phyloP scores from a whole-genome alignment of 1,284 basidiomycete species.

The Fistulina hepatica region DNA sequence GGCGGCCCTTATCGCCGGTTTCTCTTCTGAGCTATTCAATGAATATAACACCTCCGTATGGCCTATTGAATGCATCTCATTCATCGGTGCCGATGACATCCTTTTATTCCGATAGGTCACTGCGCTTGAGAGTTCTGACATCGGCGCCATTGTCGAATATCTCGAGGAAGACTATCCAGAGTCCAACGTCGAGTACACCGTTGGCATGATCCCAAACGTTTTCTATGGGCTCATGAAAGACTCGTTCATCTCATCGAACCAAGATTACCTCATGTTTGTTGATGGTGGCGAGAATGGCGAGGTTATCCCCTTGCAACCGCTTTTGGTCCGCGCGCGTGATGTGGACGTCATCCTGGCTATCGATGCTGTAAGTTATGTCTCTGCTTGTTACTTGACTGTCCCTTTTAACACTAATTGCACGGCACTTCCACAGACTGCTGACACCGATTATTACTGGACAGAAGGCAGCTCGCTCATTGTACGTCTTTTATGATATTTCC shows the following conservation, averaged over 20 bases:
- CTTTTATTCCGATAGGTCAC: no score
- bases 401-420: background rate
- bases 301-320: conserved; percentile 8
- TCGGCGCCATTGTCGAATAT: conserved; percentile 1
- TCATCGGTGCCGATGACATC: no score
- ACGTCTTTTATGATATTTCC: no score
- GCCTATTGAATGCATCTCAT: background rate
- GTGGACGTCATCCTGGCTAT: conserved; percentile 11
- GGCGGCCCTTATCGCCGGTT: conserved; percentile 8
- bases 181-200: conserved; percentile 4
- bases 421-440: background rate
- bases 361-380: conserved; percentile 6
- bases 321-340: conserved; percentile 7
- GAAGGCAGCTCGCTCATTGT: conserved; percentile 2
- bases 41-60: background rate
- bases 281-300: conserved; percentile 11
- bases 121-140: conserved; percentile 1
- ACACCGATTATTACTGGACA: conserved; percentile 3
- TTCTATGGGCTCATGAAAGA: conserved; percentile 6
- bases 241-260: conserved; percentile 4
- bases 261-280: conserved; percentile 5
- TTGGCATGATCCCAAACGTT: conserved; percentile 9
- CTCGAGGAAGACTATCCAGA: conserved; percentile 5
- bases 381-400: conserved; percentile 1
- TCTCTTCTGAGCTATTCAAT: conserved; percentile 1